Evolutionary conservation across 768 basidiomycete genomes (phyloP).

Genomic region (Lactifluus hygrophoroides): DNA sequence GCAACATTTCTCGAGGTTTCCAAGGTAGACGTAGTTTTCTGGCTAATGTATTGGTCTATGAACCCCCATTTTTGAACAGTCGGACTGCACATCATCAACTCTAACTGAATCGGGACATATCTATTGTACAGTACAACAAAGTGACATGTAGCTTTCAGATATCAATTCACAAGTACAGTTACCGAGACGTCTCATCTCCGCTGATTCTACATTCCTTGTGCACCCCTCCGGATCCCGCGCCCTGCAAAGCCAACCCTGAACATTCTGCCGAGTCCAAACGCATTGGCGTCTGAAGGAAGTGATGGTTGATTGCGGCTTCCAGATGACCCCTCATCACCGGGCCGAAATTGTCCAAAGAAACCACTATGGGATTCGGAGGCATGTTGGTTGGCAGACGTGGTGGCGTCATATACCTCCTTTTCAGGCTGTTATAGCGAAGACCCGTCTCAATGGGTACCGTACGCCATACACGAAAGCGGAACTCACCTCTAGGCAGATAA

Average conservation of each 20-base stretch:
- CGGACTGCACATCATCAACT: not conserved
- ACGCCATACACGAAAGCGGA: not conserved
- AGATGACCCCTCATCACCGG: constrained; percentile 8
- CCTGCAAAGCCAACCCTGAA: constrained; percentile 57
- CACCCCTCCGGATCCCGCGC: constrained; percentile 33
- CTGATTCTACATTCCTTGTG: not conserved
- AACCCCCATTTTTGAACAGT: not conserved
- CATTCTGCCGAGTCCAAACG: constrained; percentile 21
- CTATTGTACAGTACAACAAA: not conserved
- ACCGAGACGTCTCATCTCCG: not conserved
- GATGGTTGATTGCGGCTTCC: constrained; percentile 17
- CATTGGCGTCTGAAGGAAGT: constrained; percentile 9
- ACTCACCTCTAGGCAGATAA: constrained; percentile 72
- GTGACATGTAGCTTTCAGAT: not conserved
- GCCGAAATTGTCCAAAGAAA: constrained; percentile 26
- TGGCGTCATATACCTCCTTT: constrained; percentile 28
- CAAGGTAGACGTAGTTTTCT: not conserved
- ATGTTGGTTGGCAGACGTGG: constrained; percentile 12
- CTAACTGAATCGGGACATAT: not conserved
- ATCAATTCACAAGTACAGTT: not conserved
- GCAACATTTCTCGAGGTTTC: not conserved
- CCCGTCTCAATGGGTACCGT: not conserved
- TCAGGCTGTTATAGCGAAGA: constrained; percentile 27
- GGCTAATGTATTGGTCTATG: not conserved
- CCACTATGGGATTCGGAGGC: constrained; percentile 18